Evolutionary conservation across 257 asterid species (phyloP).

Genomic region (Solanum medicagineum): DNA sequence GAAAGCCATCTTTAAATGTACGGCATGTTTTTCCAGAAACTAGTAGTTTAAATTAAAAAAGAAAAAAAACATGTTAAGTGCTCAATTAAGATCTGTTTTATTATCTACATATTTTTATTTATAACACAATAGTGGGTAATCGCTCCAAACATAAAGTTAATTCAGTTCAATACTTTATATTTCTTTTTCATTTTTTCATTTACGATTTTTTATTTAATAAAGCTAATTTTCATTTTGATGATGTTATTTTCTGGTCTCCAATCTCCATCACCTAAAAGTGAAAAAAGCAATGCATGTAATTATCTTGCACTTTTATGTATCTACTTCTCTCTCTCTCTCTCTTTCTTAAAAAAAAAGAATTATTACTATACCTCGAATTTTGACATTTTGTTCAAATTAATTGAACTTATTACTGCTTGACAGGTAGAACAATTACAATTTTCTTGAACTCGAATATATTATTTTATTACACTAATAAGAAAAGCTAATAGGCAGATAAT

Average conservation of each 20-base stretch:
- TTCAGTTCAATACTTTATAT: not conserved
- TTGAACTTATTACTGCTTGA: not conserved
- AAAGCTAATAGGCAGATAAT: too few relatives aligned
- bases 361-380: too few relatives aligned
- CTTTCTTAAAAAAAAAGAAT: not conserved
- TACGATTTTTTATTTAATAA: not conserved
- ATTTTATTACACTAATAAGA: too few relatives aligned
- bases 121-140: not conserved
- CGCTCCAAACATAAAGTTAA: not conserved
- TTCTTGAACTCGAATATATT: not conserved
- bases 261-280: not conserved
- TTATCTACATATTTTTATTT: not conserved
- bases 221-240: not conserved
- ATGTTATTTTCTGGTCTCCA: not conserved
- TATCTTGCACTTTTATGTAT: not conserved
- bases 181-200: not conserved
- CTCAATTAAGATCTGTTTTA: not conserved
- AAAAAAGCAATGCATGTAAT: not conserved
- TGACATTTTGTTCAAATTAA: not conserved
- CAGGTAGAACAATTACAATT: not conserved
- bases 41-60: too few relatives aligned
- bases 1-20: not conserved
- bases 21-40: not conserved
- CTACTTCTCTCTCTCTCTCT: not conserved
- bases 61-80: not conserved